A percentile compares a stretch with the other conserved stretches of the same genome.
phyloP scores from a whole-genome alignment of 2,329 filamentous ascomycete genomes.

The Periconia macrospinosa region DNA sequence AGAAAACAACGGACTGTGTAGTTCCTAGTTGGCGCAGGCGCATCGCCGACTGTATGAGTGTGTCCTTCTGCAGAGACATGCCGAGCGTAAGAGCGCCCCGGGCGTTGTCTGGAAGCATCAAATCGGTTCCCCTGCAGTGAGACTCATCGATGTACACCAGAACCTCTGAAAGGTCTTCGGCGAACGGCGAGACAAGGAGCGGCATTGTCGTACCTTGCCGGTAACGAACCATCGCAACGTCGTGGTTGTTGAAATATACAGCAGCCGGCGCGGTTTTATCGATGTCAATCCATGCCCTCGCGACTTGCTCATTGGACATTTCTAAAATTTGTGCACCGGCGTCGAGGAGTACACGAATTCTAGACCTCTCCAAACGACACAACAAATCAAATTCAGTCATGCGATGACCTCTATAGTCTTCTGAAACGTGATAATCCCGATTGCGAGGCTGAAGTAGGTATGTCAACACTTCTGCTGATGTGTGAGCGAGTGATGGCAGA shows the following conservation, averaged over 20 bases:
- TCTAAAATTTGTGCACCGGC: no score
- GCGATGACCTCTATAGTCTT: constrained; percentile 29
- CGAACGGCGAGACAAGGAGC: constrained; percentile 46
- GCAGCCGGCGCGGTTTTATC: constrained; percentile 52
- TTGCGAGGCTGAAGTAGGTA: constrained; percentile 60
- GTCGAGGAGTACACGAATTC: no score
- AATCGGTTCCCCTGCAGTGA: constrained; percentile 63
- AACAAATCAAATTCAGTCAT: constrained; percentile 45
- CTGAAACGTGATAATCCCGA: constrained; percentile 48
- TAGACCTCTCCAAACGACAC: no score
- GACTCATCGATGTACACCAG: constrained; percentile 64
- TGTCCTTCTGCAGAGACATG: constrained; percentile 61
- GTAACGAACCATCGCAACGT: no score
- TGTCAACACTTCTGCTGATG: constrained; percentile 64
- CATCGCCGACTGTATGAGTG: constrained; percentile 69
- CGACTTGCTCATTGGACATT: constrained; percentile 57
- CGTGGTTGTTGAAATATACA: constrained; percentile 47
- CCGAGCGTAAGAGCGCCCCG: constrained; percentile 60
- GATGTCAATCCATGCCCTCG: constrained; percentile 53
- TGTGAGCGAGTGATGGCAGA: constrained; percentile 58
- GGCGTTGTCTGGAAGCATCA: constrained; percentile 55
- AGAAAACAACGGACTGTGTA: constrained; percentile 58
- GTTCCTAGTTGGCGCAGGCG: constrained; percentile 61
- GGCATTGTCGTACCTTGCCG: no score
- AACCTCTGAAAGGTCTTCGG: constrained; percentile 45